phyloP scores from a whole-genome alignment of 169 alveolate species.

The Toxoplasma gondii region DNA sequence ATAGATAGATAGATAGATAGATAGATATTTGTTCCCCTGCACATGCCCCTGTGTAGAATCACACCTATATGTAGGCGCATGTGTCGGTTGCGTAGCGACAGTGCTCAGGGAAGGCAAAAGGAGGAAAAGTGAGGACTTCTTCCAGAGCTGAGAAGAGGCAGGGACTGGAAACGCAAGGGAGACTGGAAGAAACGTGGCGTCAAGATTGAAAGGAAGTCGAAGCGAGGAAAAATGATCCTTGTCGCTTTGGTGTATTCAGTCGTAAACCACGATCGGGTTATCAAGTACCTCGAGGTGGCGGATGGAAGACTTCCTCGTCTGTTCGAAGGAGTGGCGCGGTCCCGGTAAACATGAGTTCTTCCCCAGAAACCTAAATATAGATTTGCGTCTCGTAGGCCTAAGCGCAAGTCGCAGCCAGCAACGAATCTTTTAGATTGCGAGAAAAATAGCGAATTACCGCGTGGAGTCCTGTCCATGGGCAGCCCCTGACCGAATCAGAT shows the following conservation, averaged over 20 bases:
- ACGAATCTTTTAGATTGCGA: no score
- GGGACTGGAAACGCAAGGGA: not conserved
- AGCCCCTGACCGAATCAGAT: no score
- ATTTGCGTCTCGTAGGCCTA: no score
- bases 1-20: not conserved
- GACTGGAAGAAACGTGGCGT: not conserved
- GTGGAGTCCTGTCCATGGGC: no score
- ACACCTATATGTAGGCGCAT: no score
- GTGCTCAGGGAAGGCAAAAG: not conserved
- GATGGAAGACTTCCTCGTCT: not conserved
- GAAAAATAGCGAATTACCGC: no score
- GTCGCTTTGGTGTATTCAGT: not conserved
- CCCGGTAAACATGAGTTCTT: not conserved
- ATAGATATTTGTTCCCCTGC: not conserved
- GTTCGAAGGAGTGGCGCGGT: not conserved
- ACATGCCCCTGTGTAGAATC: no score
- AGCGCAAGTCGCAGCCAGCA: no score
- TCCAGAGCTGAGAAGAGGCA: not conserved
- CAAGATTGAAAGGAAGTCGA: not conserved
- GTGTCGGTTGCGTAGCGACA: no score
- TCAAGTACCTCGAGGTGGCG: slow-evolving; percentile 2
- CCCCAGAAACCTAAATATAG: not conserved
- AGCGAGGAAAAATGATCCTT: not conserved
- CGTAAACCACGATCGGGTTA: not conserved
- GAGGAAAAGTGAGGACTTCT: not conserved